phyloP scores from a whole-genome alignment of 352 stramenopile species.

The Lagenidium giganteum region DNA sequence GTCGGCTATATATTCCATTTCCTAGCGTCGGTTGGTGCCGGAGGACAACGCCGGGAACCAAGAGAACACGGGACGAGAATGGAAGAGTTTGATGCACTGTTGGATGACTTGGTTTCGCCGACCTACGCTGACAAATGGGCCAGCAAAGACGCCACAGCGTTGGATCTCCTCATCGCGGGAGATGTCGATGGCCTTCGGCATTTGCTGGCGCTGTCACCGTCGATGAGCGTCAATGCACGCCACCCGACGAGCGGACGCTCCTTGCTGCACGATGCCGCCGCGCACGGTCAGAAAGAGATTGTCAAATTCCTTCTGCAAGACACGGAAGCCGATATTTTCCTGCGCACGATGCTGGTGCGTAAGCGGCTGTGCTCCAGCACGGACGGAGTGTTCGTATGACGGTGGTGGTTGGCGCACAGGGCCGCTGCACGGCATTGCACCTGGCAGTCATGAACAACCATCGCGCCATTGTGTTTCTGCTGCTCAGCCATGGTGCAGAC shows the following conservation, averaged over 20 bases:
- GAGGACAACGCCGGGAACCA: too few species aligned
- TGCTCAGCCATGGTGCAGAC: conserved; percentile 65
- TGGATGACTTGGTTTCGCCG: conserved; percentile 39
- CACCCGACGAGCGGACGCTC: conserved; percentile 29
- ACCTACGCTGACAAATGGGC: background rate
- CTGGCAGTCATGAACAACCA: conserved; percentile 54
- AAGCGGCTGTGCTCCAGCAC: too few species aligned
- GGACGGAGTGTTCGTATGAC: background rate
- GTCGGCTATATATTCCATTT: too few species aligned
- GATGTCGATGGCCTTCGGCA: conserved; percentile 21
- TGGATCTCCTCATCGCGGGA: conserved; percentile 25
- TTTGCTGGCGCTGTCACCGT: conserved; percentile 13
- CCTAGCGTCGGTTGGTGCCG: too few species aligned
- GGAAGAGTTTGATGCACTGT: conserved; percentile 26
- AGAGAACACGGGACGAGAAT: too few species aligned
- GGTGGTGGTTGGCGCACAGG: conserved; percentile 18
- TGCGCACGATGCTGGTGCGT: conserved; percentile 61
- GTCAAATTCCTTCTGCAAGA: conserved; percentile 50
- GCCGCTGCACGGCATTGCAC: conserved; percentile 51
- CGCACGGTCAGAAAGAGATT: conserved; percentile 36
- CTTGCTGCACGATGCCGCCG: conserved; percentile 60
- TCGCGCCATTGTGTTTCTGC: conserved; percentile 53
- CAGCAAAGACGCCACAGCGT: conserved; percentile 4
- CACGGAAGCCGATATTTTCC: conserved; percentile 39
- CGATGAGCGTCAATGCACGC: conserved; percentile 32